Evolutionary conservation across 2,329 filamentous ascomycete species (phyloP), one percentile per base, ranked within the genome.

Genomic region (Aspergillus viridinutans): DNA sequence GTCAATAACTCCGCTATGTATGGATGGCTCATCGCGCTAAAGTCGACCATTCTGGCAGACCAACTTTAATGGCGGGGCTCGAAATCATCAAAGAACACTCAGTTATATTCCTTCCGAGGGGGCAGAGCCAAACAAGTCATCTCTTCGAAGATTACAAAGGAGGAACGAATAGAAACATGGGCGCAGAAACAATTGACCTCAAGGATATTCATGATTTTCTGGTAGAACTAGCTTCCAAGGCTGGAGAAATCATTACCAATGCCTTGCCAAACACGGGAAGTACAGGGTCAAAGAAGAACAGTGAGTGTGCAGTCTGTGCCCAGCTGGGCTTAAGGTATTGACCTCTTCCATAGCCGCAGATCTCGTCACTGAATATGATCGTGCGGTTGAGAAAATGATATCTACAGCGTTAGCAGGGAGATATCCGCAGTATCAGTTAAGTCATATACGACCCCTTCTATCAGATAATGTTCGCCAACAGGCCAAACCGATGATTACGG

Each of bases 311-410:
- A 35, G 25, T 23, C 17, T 35, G 17, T 21, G 25, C 23, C 45
- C 12, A 23, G 29, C 50, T 23, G 52, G 17, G 20, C 20, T 17
- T 17, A 17, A 29, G 23, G 28, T 47, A 23, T 54, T 55, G 26
- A 53, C 47, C 4, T n/a, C 28, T 14, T 35, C 35, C 21, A 12
- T 32, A 83, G 81, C 81, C 53, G 83, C 83, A 57, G 84, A 87
- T 66, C 77, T 86, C 35, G 84, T 87, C 20, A 87, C 84, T 7
- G 82, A 86, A 72, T 86, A 84, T 56, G 84, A 87, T 69, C 81
- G 79, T 60, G 83, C 82, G 4, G 83, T 86, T 35, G 84, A 87
- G 67, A 78, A 76, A 23, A 78, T 84, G 70, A 79, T 86, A 43
- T 84, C 80, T 4, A 74, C 74, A 3, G 73, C 74, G 1, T 73